These are phyloP conservation scores for Echeveria elegans DNA, from an alignment of 164 flowering plant genomes.

Conservation along the genomic window DNA sequence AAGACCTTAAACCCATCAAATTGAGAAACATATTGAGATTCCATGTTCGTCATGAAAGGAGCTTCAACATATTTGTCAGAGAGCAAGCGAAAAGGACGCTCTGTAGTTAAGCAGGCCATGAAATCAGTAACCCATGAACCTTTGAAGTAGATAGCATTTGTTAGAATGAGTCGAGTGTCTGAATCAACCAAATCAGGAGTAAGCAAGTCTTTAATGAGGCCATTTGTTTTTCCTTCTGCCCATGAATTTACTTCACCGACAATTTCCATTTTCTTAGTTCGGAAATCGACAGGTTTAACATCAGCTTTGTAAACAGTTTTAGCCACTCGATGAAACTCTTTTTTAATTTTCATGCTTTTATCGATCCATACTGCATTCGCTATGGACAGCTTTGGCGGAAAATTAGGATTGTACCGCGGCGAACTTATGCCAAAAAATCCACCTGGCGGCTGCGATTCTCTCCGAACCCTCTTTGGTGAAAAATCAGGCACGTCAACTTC, in stretches of 20 bases:
- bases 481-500: too few relatives aligned
- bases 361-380: too few relatives aligned
- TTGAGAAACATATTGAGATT: constrained; percentile 33
- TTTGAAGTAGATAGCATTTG: constrained; percentile 78
- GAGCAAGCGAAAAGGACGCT: constrained; percentile 43
- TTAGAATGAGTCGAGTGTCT: constrained; percentile 40
- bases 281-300: too few relatives aligned
- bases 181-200: constrained; percentile 48
- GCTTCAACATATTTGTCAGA: constrained; percentile 41
- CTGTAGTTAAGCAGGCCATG: constrained; percentile 38
- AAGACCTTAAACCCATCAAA: constrained; percentile 59
- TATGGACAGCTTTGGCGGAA: too few relatives aligned
- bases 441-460: too few relatives aligned
- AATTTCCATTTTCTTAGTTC: constrained; percentile 19
- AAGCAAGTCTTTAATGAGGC: constrained; percentile 61
- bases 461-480: too few relatives aligned
- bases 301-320: too few relatives aligned
- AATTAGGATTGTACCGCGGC: too few relatives aligned
- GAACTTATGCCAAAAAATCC: too few relatives aligned
- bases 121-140: constrained; percentile 60
- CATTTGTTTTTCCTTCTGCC: constrained; percentile 57
- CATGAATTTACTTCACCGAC: constrained; percentile 45
- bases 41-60: constrained; percentile 65
- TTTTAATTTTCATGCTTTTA: too few relatives aligned
- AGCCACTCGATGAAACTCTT: too few relatives aligned